A percentile compares a stretch with the other conserved stretches of the same genome.
These are phyloP conservation scores for Eucalyptus regnans DNA, from an alignment of 345 rosid genomes.

Conservation along the genomic window DNA sequence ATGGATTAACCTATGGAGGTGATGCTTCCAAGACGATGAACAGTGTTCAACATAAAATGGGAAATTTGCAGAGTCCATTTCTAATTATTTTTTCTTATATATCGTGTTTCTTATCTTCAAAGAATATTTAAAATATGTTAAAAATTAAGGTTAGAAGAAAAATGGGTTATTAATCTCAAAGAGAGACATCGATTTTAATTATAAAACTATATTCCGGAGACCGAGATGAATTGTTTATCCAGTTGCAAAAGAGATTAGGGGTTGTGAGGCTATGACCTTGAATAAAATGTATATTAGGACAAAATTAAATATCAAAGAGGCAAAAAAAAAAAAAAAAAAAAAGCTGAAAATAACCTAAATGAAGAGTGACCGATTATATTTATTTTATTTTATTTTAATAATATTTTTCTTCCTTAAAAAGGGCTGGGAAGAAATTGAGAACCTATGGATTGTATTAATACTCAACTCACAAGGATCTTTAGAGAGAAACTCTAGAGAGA, in stretches of 20 bases:
- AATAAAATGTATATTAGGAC: neutral
- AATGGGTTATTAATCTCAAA: neutral
- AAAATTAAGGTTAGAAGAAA: neutral
- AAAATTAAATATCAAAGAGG: neutral
- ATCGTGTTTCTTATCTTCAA: neutral
- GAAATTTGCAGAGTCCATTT: neutral
- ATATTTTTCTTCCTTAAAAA: neutral
- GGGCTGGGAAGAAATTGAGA: neutral
- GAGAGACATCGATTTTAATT: neutral
- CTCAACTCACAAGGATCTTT: no score
- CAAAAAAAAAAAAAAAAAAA: no score
- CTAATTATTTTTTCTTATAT: neutral
- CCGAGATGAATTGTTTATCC: neutral
- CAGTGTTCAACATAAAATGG: neutral
- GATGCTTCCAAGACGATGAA: neutral
- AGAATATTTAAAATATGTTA: neutral
- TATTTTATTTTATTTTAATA: neutral
- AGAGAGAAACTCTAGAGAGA: no score
- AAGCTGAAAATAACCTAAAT: neutral
- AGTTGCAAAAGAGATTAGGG: neutral
- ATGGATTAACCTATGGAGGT: neutral
- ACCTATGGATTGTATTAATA: no score
- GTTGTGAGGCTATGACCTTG: neutral
- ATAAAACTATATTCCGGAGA: neutral
- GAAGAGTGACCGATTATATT: neutral